These are phyloP conservation scores for Apocynum venetum DNA, from an alignment of 257 asterid species.

Conservation along the genomic window DNA sequence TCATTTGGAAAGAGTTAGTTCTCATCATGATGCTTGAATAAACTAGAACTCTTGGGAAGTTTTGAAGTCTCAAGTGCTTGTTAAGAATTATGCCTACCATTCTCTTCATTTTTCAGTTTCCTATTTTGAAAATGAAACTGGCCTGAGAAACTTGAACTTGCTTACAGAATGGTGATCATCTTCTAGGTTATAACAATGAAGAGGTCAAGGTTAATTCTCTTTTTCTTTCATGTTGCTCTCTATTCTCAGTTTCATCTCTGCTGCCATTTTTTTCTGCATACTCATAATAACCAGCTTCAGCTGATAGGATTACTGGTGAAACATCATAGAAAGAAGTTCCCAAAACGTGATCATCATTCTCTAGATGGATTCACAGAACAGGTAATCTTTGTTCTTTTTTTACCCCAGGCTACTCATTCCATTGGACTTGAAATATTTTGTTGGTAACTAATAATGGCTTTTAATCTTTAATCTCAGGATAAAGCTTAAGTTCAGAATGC, in stretches of 20 bases:
- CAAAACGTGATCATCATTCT: slow-evolving; percentile 33
- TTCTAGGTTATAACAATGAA: slow-evolving; percentile 50
- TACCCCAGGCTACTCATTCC: slow-evolving; percentile 2
- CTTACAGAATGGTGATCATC: slow-evolving; percentile 63
- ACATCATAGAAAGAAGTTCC: slow-evolving; percentile 67
- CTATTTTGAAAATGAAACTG: slow-evolving; percentile 4
- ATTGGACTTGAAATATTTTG: background rate
- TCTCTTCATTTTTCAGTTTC: background rate
- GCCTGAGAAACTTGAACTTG: slow-evolving; percentile 20
- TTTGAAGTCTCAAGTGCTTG: background rate
- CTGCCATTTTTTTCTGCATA: slow-evolving; percentile 8
- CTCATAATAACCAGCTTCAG: slow-evolving; percentile 40
- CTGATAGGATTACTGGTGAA: slow-evolving; percentile 66
- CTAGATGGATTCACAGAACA: slow-evolving; percentile 41
- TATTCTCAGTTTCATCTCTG: background rate
- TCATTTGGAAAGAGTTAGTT: slow-evolving; percentile 8
- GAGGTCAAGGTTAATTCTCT: slow-evolving; percentile 55
- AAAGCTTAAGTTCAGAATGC: slow-evolving; percentile 54
- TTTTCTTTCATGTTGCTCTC: slow-evolving; percentile 6
- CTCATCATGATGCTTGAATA: background rate
- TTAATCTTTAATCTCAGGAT: slow-evolving; percentile 28
- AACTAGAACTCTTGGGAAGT: background rate
- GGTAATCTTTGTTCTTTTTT: slow-evolving; percentile 28
- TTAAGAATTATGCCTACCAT: background rate
- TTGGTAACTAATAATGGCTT: slow-evolving; percentile 3